Conservation (phyloP, 495 filamentous ascomycete species). For the Penicillium subrubescens region DNA sequence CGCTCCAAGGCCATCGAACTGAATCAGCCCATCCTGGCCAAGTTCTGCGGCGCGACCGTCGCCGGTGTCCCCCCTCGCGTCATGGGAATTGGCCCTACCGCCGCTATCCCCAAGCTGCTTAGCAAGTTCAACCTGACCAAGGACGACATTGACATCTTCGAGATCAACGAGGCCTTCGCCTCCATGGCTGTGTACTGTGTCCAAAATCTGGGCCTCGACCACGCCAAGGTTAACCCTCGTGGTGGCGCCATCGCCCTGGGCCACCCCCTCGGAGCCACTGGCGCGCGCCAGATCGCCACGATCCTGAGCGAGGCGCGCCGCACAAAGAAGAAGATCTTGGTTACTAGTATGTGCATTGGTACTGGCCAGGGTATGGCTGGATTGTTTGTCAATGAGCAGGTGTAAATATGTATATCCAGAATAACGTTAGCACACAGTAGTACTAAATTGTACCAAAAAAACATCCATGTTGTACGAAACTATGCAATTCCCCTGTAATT, state of each 20-base stretch:
- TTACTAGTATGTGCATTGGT: constrained; percentile 88
- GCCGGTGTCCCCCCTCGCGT: constrained; percentile 87
- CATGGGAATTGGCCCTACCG: constrained; percentile 95
- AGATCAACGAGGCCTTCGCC: constrained; percentile 97
- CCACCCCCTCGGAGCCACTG: constrained; percentile 81
- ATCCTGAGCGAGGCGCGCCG: constrained; percentile 78
- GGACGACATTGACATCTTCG: constrained; percentile 83
- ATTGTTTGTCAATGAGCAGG: constrained; percentile 79
- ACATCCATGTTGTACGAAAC: not conserved
- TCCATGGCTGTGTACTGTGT: constrained; percentile 96
- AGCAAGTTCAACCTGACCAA: constrained; percentile 76
- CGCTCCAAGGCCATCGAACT: constrained; percentile 85
- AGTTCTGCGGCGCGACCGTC: constrained; percentile 90
- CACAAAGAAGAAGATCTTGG: constrained; percentile 77
- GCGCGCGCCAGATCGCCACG: constrained; percentile 78
- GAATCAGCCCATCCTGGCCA: constrained; percentile 88
- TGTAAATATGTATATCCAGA: constrained; percentile 27
- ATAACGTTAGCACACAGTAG: not conserved
- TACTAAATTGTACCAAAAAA: not conserved
- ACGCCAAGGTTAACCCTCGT: constrained; percentile 84
- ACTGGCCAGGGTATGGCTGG: constrained; percentile 86
- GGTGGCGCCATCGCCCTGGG: constrained; percentile 81
- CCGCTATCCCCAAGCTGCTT: constrained; percentile 94
- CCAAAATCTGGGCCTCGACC: constrained; percentile 73
- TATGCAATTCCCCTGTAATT: not conserved